Evolutionary conservation across 2,329 filamentous ascomycete species (phyloP).

Genomic region (Aspergillus sp.): DNA sequence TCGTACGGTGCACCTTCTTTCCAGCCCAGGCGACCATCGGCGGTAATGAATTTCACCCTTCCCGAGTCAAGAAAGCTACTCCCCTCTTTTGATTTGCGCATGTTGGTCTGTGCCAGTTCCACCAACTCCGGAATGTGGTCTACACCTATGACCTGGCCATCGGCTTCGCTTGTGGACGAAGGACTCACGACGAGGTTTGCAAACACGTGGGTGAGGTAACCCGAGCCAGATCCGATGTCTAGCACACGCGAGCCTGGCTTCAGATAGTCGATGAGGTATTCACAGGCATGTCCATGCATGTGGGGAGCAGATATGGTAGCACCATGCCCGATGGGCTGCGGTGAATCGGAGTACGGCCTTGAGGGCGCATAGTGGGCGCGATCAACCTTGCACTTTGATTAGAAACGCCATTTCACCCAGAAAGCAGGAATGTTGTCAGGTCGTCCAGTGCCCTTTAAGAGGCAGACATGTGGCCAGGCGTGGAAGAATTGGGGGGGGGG

Average conservation of each 20-base stretch:
- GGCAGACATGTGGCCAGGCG: background rate
- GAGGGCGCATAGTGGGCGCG: conserved; percentile 77
- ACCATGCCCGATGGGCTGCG: conserved; percentile 66
- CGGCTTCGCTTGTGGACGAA: conserved; percentile 29
- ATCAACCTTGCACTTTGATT: conserved; percentile 65
- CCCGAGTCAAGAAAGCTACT: conserved; percentile 62
- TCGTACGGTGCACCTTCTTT: conserved; percentile 69
- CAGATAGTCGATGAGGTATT: conserved; percentile 62
- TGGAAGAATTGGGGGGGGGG: background rate
- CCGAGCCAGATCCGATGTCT: conserved; percentile 74
- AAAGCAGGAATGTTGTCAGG: background rate
- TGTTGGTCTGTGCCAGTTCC: conserved; percentile 65
- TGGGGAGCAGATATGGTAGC: conserved; percentile 74
- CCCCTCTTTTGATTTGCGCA: conserved; percentile 64
- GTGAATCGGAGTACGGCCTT: conserved; percentile 71
- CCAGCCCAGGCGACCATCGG: conserved; percentile 72
- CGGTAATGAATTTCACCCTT: conserved; percentile 70
- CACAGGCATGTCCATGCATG: conserved; percentile 69
- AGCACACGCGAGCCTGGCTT: conserved; percentile 60
- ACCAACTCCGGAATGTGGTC: conserved; percentile 71
- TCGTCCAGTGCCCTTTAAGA: background rate
- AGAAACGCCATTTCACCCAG: conserved; percentile 5
- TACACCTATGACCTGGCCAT: conserved; percentile 65
- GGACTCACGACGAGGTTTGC: conserved; percentile 66
- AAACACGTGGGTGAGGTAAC: conserved; percentile 85